Base-by-base conservation (phyloP, 345 rosid species). In the Raphanus raphanistrum region DNA sequence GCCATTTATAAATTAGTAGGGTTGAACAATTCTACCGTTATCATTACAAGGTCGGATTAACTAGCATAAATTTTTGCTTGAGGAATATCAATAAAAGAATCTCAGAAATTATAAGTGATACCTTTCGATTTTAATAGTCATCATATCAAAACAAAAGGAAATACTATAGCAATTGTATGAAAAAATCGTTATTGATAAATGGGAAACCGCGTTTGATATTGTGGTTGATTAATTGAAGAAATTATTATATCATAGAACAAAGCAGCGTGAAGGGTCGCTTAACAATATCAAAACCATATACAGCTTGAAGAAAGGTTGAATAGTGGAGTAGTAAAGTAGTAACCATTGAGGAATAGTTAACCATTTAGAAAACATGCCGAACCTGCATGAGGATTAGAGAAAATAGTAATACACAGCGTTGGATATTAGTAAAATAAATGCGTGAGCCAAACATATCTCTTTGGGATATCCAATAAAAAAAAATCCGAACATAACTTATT, bases 81-180 rank as follows among this genome's bases (percentile, higher is more conserved):
- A 55, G 72, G 66, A 66, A 41, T 21, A 21, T 28, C 66, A 57
- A 66, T 52, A 27, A 55, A 57, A 4, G 58, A 66, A 66, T 41
- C 66, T 66, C 59, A 41, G 58, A 28, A 74, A 5, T 6, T 33
- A 21, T 21, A 41, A 36, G 9, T 38, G 16, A 27, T 17, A 66
- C 57, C 5, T 36, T 31, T 15, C 5, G 17, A 2, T 29, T 66
- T 41, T 66, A 1, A 16, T 28, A 16, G 43, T 28, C 10, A 27
- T 6, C 21, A 9, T n/a, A 35, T n/a, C 21, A 54, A 54, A 54
- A 74, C 16, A 54, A 35, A 54, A 25, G 4, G 50, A 52, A 32
- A 21, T 10, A 41, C 29, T 60, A 16, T 73, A 7, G 3, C 13
- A 28, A 9, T 10, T 10, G 15, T 17, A 55, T 21, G 28, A 54